These are phyloP conservation scores for Komagataea norvegica DNA, from an alignment of 1,139 yeast species.

Conservation along the genomic window DNA sequence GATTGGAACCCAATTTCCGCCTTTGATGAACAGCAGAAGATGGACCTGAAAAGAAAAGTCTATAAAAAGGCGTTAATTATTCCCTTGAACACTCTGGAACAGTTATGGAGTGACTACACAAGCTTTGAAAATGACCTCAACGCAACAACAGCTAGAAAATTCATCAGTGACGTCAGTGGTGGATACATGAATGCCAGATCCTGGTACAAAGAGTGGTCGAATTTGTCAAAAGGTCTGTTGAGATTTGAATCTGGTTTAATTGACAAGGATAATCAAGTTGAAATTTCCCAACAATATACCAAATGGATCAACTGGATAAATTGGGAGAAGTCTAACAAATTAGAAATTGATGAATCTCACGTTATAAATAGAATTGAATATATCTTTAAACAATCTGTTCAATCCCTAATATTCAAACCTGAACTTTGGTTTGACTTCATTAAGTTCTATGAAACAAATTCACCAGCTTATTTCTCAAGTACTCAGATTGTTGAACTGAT, in stretches of 20 bases:
- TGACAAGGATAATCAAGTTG: slow-evolving; percentile 32
- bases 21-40: slow-evolving; percentile 85
- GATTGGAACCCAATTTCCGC: slow-evolving; percentile 74
- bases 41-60: slow-evolving; percentile 70
- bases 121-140: slow-evolving; percentile 78
- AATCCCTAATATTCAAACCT: slow-evolving; percentile 66
- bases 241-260: slow-evolving; percentile 28
- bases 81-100: slow-evolving; percentile 73
- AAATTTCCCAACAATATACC: slow-evolving; percentile 38
- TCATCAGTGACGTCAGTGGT: slow-evolving; percentile 76
- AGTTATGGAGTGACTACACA: slow-evolving; percentile 76
- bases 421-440: slow-evolving; percentile 81
- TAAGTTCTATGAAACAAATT: slow-evolving; percentile 32
- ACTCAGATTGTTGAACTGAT: slow-evolving; percentile 35
- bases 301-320: slow-evolving; percentile 74
- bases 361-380: slow-evolving; percentile 62
- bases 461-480: slow-evolving; percentile 25
- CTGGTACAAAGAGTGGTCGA: slow-evolving; percentile 65
- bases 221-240: slow-evolving; percentile 45
- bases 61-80: slow-evolving; percentile 65
- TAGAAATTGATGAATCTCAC: slow-evolving; percentile 50
- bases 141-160: slow-evolving; percentile 76
- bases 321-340: slow-evolving; percentile 71
- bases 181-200: slow-evolving; percentile 90
- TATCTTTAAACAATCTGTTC: slow-evolving; percentile 69